Conservation (phyloP, 179 eudicot species). For the Sideroxylon spinosum region DNA sequence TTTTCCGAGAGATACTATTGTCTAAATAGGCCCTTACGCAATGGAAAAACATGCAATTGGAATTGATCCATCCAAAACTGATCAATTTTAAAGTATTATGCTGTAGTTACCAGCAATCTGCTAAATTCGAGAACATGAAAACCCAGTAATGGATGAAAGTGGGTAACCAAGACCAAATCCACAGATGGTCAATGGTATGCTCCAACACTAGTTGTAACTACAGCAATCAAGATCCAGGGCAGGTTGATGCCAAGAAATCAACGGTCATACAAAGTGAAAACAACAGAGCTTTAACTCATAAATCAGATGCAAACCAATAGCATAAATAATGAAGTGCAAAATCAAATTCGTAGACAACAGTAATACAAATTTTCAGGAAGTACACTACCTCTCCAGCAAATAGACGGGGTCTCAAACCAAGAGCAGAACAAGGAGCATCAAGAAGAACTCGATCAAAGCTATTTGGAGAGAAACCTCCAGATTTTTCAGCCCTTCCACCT, state of each 20-base stretch:
- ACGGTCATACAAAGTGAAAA: neutral
- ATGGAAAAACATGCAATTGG: neutral
- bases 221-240: neutral
- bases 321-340: neutral
- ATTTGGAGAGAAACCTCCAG: constrained; percentile 68
- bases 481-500: constrained; percentile 79
- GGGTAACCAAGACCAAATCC: neutral
- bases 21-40: neutral
- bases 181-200: neutral
- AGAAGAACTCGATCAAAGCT: constrained; percentile 94
- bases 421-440: constrained; percentile 98
- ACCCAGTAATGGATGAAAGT: neutral
- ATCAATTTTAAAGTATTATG: too few species aligned
- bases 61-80: too few species aligned
- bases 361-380: neutral
- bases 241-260: neutral
- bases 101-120: neutral
- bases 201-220: neutral
- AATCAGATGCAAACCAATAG: neutral
- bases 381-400: constrained; percentile 62
- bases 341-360: neutral
- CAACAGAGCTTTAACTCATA: neutral
- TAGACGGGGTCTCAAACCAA: constrained; percentile 86
- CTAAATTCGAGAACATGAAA: neutral
- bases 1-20: neutral